These are phyloP conservation scores for Crithidia sp. DNA, from an alignment of 208 protist species.

Conservation along the genomic window DNA sequence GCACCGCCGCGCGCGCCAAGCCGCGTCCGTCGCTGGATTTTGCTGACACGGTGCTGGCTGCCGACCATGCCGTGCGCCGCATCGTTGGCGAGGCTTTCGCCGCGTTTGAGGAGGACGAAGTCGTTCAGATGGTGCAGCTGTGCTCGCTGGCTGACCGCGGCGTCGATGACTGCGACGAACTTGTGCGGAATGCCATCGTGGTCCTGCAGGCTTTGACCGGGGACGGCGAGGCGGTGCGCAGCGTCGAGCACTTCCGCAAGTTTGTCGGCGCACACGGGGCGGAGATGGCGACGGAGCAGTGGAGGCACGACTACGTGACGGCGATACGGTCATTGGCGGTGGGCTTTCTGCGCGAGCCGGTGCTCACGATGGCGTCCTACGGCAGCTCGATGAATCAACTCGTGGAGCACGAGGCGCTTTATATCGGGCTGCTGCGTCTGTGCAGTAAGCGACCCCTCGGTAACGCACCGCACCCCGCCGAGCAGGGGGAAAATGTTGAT, in stretches of 20 bases:
- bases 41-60: constrained; percentile 12
- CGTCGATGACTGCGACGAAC: constrained; percentile 11
- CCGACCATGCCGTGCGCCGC: constrained; percentile 20
- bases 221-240: constrained; percentile 17
- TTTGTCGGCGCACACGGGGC: background rate
- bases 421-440: constrained; percentile 35
- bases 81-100: constrained; percentile 17
- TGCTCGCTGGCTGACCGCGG: constrained; percentile 20
- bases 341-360: constrained; percentile 29
- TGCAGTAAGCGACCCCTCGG: constrained; percentile 27
- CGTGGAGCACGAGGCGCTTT: constrained; percentile 34
- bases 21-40: constrained; percentile 2
- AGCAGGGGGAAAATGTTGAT: background rate
- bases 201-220: constrained; percentile 21
- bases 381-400: constrained; percentile 27
- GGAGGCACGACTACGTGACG: constrained; percentile 29
- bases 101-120: constrained; percentile 15
- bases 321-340: constrained; percentile 35
- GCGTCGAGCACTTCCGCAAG: constrained; percentile 11
- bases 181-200: constrained; percentile 23
- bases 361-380: constrained; percentile 15
- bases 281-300: constrained; percentile 21
- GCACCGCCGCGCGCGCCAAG: background rate
- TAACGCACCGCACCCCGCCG: constrained; percentile 10
- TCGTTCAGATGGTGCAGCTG: constrained; percentile 22